Base-by-base conservation (phyloP, 495 filamentous ascomycete genomes). In the Penicillium diatomitis region DNA sequence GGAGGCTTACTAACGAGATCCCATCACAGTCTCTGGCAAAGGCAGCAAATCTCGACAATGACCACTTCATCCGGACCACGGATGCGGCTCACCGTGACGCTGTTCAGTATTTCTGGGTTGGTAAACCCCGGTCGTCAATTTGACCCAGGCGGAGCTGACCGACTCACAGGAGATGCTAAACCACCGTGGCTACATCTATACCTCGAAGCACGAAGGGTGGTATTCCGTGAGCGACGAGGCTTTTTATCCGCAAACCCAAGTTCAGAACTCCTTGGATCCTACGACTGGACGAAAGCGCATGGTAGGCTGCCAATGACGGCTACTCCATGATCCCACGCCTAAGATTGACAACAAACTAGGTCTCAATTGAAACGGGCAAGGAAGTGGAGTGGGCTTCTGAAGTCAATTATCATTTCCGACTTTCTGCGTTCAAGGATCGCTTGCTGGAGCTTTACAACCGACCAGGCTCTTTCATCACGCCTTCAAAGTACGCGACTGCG, bases 201-300 rank as follows among this genome's bases (percentile, higher is more conserved):
- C 80, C 36, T 75, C 78, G 6, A 90, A 87, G 57, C 94, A 97
- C 60, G 81, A 86, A 56, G 92, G 92, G 6, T 98, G 92, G 92
- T 98, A 98, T 62, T 92, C 84, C 44, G 86, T 98, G 43, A 85
- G 86, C 65, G 92, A 98, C 62, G 92, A 98, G 72, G 90, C 91
- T 8, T 98, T 91, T 64, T 96, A 96, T 61, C 88, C 92, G 5
- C 76, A 83, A 43, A 76, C 80, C 0, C 73, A 77, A 51, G 78
- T 97, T 30, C 82, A 87, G 54, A 79, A 83, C 51, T 78, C 81
- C 46, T 61, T 88, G 28, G 88, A 92, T 58, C 84, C 88, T 11
- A 69, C 79, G 20, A 96, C 89, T 0, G 91, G 94, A 4, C 73
- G 80, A 52, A 88, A 87, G 53, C 79, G 82, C 46, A 87, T 86